Evolutionary conservation across 495 filamentous ascomycete species (phyloP).

Genomic region (Penicillium antarcticum): DNA sequence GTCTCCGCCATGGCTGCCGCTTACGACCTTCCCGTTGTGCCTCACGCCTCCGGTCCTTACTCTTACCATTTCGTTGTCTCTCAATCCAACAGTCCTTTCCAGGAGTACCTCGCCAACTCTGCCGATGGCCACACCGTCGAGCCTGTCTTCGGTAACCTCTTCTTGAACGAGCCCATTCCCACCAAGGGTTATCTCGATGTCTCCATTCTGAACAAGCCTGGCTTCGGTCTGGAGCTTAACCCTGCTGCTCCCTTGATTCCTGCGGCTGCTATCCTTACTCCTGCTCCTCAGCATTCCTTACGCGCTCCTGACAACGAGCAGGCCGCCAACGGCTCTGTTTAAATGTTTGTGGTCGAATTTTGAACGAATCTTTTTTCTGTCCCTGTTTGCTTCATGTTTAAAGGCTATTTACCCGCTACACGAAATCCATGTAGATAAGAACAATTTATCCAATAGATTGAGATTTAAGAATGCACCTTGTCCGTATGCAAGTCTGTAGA

Average conservation of each 20-base stretch:
- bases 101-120: slow-evolving; percentile 91
- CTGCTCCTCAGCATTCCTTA: slow-evolving; percentile 63
- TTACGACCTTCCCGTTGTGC: slow-evolving; percentile 92
- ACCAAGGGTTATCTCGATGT: slow-evolving; percentile 75
- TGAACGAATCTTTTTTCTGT: slow-evolving; percentile 4
- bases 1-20: slow-evolving; percentile 84
- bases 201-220: slow-evolving; percentile 78
- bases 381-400: neutral
- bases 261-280: slow-evolving; percentile 65
- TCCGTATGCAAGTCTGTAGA: too few species aligned
- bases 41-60: slow-evolving; percentile 87
- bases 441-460: slow-evolving; percentile 16
- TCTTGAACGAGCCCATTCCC: slow-evolving; percentile 87
- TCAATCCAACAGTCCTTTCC: slow-evolving; percentile 86
- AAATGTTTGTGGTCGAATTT: slow-evolving; percentile 1
- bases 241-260: slow-evolving; percentile 74
- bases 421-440: slow-evolving; percentile 5
- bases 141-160: slow-evolving; percentile 89
- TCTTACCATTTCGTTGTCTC: slow-evolving; percentile 93
- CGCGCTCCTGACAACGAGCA: slow-evolving; percentile 35
- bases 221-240: slow-evolving; percentile 85
- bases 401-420: slow-evolving; percentile 1
- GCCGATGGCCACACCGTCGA: slow-evolving; percentile 82
- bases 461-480: slow-evolving; percentile 6
- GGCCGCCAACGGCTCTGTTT: slow-evolving; percentile 21